Base-by-base conservation (phyloP, 768 basidiomycete species). In the Calvatia gigantea region DNA sequence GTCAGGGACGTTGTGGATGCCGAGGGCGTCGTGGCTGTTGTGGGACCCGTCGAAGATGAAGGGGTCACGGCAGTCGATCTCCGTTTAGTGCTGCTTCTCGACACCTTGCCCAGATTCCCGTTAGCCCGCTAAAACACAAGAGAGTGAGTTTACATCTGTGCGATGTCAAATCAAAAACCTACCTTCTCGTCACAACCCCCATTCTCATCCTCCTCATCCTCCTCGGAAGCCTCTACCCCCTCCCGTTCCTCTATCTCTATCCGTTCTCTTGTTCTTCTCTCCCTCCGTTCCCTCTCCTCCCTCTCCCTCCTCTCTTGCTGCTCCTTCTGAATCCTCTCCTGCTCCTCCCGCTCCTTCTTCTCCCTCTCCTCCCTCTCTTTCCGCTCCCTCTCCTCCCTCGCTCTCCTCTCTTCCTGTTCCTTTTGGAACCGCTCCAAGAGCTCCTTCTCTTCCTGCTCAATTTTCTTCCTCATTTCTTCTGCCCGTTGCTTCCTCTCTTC, bases 281-380 rank as follows among this genome's bases (percentile, higher is more conserved):
- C 19, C 19, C 41, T 33, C 28, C 25, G 14, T 19, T 51, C 23
- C 21, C 29, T 25, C 25, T 17, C 29, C 39, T 31, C 51, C 27
- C 23, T 48, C 17, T 51, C 39, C 39, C 31, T 46, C 31, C 28
- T 27, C 19, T 51, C 50, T 12, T n/a, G 25, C 21, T 52, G 41
- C 31, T 52, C 39, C 14, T 23, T 51, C 25, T 45, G 23, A 11
- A 45, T 11, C 43, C 43, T 19, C 31, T 48, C 46, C 21, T 19
- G n/a, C 32, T 52, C 39, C 19, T 52, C 51, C 12, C 39, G 37
- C 15, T 52, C 51, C 8, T 52, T 31, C 25, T 6, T 28, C 51
- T 52, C 51, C 39, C 38, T 41, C 28, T 49, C 48, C 37, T 52
- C 51, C 39, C 31, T 42, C 29, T 52, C 51, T 21, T 7, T 43